Percentiles rank a stretch among this genome's conserved stretches.
These are phyloP conservation scores for Collybia nuda DNA, from an alignment of 768 basidiomycete species.

Conservation along the genomic window DNA sequence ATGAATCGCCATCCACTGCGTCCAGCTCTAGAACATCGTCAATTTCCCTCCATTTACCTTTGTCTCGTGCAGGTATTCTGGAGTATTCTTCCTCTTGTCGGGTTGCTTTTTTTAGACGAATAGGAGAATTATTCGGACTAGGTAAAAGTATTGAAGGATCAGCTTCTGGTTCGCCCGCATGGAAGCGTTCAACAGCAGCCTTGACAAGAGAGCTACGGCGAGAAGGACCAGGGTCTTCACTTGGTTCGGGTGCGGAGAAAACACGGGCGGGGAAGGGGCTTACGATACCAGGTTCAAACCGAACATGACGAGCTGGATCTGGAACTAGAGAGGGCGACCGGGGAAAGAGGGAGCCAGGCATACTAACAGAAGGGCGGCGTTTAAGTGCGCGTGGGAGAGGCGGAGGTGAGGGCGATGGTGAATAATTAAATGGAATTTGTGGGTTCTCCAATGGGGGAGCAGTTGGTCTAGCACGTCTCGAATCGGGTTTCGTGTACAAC, in stretches of 20 bases:
- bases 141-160: conserved; percentile 54
- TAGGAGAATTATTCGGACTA: conserved; percentile 37
- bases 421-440: too few relatives aligned
- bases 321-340: conserved; percentile 69
- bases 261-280: conserved; percentile 8
- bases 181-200: conserved; percentile 50
- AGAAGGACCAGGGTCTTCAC: conserved; percentile 13
- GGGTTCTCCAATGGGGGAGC: conserved; percentile 18
- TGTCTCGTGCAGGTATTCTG: conserved; percentile 18
- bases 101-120: conserved; percentile 3
- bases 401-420: conserved; percentile 31
- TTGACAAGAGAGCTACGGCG: conserved; percentile 35
- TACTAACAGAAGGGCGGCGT: conserved; percentile 51
- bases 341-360: conserved; percentile 80
- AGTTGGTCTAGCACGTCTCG: conserved; percentile 9
- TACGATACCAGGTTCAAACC: conserved; percentile 27
- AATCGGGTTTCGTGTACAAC: too few relatives aligned
- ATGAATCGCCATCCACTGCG: conserved; percentile 29
- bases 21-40: conserved; percentile 18
- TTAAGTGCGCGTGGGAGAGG: conserved; percentile 31
- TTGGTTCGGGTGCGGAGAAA: not conserved
- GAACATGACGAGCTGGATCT: conserved; percentile 35
- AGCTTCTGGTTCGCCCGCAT: conserved; percentile 41
- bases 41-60: conserved; percentile 46
- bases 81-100: not conserved